Evolutionary conservation across 371 early-diverging fungal species (phyloP).

Genomic region (Mucor sp.): DNA sequence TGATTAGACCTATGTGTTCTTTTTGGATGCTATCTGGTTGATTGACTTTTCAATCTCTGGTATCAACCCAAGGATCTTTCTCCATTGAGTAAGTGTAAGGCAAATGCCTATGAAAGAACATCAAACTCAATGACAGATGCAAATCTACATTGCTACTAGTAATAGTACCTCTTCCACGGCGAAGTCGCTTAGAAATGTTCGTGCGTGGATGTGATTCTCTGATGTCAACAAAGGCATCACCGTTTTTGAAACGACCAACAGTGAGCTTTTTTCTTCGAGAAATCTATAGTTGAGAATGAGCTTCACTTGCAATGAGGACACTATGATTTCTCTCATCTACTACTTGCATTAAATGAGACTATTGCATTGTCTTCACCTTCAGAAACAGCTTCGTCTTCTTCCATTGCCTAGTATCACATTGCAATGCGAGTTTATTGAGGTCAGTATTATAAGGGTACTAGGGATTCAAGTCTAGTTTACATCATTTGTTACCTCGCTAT

Average conservation of each 20-base stretch:
- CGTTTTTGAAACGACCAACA: conserved; percentile 19
- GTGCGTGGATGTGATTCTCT: conserved; percentile 29
- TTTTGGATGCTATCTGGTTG: conserved; percentile 1
- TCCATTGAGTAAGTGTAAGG: conserved; percentile 30
- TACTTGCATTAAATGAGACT: not conserved
- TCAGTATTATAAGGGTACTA: too few relatives aligned
- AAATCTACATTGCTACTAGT: not conserved
- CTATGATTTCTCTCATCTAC: not conserved
- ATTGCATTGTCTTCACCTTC: not conserved
- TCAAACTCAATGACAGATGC: not conserved
- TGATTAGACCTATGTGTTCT: not conserved
- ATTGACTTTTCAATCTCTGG: conserved; percentile 26
- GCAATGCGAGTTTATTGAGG: not conserved
- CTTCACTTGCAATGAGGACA: not conserved
- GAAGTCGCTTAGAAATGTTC: conserved; percentile 12
- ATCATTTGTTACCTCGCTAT: not conserved
- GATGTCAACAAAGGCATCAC: conserved; percentile 24
- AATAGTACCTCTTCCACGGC: conserved; percentile 26
- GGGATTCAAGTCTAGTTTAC: not conserved
- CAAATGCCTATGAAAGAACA: conserved; percentile 13
- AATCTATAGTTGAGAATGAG: conserved; percentile 6
- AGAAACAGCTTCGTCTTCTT: not conserved
- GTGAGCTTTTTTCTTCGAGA: conserved; percentile 29
- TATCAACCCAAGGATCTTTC: conserved; percentile 19
- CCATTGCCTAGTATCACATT: not conserved